Evolutionary conservation across 106 monocot genomes (phyloP).

Genomic region (Dioscorea dumetorum): DNA sequence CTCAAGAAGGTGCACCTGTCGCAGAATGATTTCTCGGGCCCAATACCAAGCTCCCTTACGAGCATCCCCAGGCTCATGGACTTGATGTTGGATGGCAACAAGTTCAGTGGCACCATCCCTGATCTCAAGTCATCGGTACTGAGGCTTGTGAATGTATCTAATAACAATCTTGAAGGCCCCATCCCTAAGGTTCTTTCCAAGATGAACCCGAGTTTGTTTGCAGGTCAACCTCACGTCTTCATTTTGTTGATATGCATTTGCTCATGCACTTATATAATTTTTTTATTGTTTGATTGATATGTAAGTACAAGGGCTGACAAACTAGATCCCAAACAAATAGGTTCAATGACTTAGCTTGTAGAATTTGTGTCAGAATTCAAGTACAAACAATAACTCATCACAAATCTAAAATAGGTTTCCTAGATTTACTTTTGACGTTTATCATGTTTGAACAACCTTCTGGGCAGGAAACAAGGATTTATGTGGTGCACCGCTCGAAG

Average conservation of each 20-base stretch:
- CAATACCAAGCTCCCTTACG: constrained; percentile 51
- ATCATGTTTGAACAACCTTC: neutral
- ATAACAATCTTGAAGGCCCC: constrained; percentile 49
- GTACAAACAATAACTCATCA: too few relatives aligned
- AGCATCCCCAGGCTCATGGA: constrained; percentile 27
- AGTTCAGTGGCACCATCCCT: constrained; percentile 48
- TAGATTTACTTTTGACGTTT: neutral
- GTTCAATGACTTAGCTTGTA: too few relatives aligned
- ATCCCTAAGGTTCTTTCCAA: constrained; percentile 39
- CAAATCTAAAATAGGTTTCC: neutral
- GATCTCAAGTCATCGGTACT: constrained; percentile 24
- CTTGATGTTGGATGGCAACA: constrained; percentile 43
- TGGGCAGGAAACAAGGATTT: constrained; percentile 25
- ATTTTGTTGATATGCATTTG: too few relatives aligned
- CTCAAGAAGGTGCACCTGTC: constrained; percentile 43
- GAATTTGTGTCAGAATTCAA: too few relatives aligned
- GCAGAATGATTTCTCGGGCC: constrained; percentile 42
- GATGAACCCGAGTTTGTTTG: constrained; percentile 21
- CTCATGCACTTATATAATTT: too few relatives aligned
- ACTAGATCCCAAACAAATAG: too few relatives aligned
- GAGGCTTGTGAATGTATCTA: constrained; percentile 33
- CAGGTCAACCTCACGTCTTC: too few relatives aligned
- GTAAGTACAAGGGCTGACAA: too few relatives aligned
- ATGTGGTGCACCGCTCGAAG: constrained; percentile 23
- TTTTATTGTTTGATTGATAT: too few relatives aligned